Evolutionary conservation across 331 rosid species (phyloP).

Genomic region (Pyracantha coccinea): DNA sequence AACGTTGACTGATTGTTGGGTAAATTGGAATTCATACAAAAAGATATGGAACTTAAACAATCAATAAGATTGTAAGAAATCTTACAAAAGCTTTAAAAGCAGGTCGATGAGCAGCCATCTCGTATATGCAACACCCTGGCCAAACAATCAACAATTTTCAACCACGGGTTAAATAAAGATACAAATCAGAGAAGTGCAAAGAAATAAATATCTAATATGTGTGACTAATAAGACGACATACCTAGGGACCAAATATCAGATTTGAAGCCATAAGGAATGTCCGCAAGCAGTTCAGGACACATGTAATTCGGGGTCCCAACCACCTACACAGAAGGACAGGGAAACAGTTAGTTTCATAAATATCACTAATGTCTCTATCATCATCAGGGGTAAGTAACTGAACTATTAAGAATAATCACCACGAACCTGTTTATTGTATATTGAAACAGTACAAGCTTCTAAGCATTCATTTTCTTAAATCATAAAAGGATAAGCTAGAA

Average conservation of each 20-base stretch:
- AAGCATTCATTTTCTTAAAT: not conserved
- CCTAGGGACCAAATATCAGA: conserved; percentile 99
- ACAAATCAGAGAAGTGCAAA: not conserved
- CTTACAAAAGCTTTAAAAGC: conserved; percentile 99
- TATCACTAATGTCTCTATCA: not conserved
- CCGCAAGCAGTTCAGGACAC: conserved; percentile 99
- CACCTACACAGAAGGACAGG: conserved; percentile 45
- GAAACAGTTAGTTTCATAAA: conserved; percentile 1
- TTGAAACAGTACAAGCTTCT: not conserved
- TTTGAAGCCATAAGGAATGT: conserved; percentile 98
- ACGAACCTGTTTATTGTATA: too few relatives aligned
- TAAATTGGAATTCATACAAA: not conserved
- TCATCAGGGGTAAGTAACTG: not conserved
- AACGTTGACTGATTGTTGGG: not conserved
- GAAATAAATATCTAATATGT: not conserved
- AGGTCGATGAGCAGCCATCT: conserved; percentile 99
- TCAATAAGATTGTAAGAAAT: conserved; percentile 2
- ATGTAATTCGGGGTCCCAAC: conserved; percentile 99
- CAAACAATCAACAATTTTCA: conserved; percentile 23
- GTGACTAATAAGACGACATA: conserved; percentile 23
- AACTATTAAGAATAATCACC: not conserved
- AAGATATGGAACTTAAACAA: not conserved
- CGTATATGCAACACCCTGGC: conserved; percentile 94
- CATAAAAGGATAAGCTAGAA: not conserved
- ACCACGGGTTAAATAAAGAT: conserved; percentile 9